phyloP scores from a whole-genome alignment of 2,329 filamentous ascomycete species.

The Epichloe festucae region DNA sequence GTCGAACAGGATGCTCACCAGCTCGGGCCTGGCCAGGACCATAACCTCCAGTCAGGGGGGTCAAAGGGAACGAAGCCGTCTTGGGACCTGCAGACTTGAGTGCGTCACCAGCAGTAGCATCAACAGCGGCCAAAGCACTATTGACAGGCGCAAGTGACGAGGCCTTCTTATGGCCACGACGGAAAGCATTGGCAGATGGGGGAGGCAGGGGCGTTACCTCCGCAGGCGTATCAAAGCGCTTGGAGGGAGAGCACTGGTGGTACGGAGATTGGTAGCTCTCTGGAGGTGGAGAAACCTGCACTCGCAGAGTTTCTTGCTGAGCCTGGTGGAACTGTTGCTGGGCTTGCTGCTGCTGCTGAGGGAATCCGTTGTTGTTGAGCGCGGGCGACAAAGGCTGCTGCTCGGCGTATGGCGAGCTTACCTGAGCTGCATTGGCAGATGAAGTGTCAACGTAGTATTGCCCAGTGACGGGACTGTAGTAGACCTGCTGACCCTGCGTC shows the following conservation, averaged over 20 bases:
- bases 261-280: slow-evolving; percentile 36
- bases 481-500: slow-evolving; percentile 59
- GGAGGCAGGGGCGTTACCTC: slow-evolving; percentile 63
- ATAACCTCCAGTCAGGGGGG: slow-evolving; percentile 72
- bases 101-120: slow-evolving; percentile 27
- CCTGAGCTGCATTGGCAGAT: slow-evolving; percentile 30
- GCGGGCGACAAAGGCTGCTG: slow-evolving; percentile 30
- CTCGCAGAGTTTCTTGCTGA: slow-evolving; percentile 50
- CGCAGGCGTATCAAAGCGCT: slow-evolving; percentile 55
- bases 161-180: slow-evolving; percentile 84
- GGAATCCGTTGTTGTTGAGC: slow-evolving; percentile 15
- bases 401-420: slow-evolving; percentile 28
- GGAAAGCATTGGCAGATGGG: slow-evolving; percentile 87
- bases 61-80: slow-evolving; percentile 66
- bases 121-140: slow-evolving; percentile 29
- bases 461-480: slow-evolving; percentile 76
- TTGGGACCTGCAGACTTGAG: slow-evolving; percentile 58
- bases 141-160: slow-evolving; percentile 58
- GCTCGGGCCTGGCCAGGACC: slow-evolving; percentile 86
- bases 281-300: slow-evolving; percentile 72
- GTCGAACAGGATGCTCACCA: slow-evolving; percentile 85
- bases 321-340: slow-evolving; percentile 28
- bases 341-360: slow-evolving; percentile 28
- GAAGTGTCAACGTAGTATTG: slow-evolving; percentile 71
- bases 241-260: slow-evolving; percentile 47